Evolutionary conservation across 78 protist species (phyloP).

Genomic region (Goniomonas avonlea): DNA sequence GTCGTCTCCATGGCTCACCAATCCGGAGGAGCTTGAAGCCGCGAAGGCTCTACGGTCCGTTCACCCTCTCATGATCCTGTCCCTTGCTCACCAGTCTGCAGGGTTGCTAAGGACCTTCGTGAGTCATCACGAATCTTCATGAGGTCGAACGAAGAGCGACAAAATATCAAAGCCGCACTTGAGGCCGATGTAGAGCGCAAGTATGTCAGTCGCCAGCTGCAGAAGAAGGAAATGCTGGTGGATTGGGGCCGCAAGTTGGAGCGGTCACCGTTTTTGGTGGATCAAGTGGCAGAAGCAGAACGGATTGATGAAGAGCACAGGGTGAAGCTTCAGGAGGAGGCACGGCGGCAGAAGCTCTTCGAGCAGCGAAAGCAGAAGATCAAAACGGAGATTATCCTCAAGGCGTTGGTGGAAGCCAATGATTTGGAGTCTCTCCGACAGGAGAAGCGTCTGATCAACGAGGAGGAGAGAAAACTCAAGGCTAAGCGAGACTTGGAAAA

Average conservation of each 20-base stretch:
- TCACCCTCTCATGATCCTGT: slow-evolving; percentile 10
- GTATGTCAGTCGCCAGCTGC: neutral
- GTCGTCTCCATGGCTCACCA: neutral
- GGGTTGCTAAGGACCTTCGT: slow-evolving; percentile 2
- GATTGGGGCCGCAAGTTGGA: neutral
- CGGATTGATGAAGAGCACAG: slow-evolving; percentile 25
- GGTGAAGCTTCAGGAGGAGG: slow-evolving; percentile 27
- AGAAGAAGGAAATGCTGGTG: slow-evolving; percentile 12
- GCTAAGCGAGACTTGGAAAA: slow-evolving; percentile 1
- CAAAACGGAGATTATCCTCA: slow-evolving; percentile 21
- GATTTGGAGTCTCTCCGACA: slow-evolving; percentile 11
- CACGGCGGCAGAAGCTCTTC: slow-evolving; percentile 6
- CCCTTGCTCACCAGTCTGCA: neutral
- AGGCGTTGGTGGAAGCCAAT: slow-evolving; percentile 11
- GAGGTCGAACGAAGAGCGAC: neutral
- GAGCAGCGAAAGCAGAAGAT: slow-evolving; percentile 31
- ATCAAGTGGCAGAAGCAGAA: slow-evolving; percentile 19
- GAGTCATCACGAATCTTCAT: neutral
- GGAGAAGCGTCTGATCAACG: slow-evolving; percentile 19
- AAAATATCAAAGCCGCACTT: neutral
- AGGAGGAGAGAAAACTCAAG: neutral
- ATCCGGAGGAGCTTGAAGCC: neutral
- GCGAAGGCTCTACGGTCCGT: neutral
- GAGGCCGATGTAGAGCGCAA: slow-evolving; percentile 9
- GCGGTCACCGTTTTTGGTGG: neutral